Percentiles rank a stretch among this genome's conserved stretches.
These are phyloP conservation scores for Trifolium dubium DNA, from an alignment of 306 rosid species.

Conservation along the genomic window DNA sequence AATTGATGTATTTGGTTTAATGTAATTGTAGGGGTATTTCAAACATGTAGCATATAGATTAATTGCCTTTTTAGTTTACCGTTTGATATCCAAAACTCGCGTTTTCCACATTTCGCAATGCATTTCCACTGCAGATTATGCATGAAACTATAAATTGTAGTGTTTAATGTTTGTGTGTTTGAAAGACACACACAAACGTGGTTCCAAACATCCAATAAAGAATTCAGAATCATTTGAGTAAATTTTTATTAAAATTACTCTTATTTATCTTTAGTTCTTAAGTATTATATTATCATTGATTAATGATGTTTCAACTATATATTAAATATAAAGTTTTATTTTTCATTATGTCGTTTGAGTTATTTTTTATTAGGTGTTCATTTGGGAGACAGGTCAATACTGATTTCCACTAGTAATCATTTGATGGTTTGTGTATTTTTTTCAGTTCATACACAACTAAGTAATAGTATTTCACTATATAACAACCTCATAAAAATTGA, in stretches of 20 bases:
- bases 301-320: neutral
- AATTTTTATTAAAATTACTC: neutral
- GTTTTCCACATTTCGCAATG: too few species aligned
- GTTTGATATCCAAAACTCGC: too few species aligned
- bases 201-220: too few species aligned
- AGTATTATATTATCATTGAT: neutral
- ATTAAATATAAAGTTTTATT: neutral
- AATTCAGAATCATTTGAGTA: neutral
- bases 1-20: too few species aligned
- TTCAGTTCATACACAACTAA: neutral
- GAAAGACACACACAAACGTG: too few species aligned
- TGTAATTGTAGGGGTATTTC: too few species aligned
- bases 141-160: too few species aligned
- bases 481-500: neutral
- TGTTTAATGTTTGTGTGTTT: too few species aligned
- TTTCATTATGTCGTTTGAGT: neutral
- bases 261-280: neutral
- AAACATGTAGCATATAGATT: too few species aligned
- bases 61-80: too few species aligned
- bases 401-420: neutral
- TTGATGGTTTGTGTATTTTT: neutral
- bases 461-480: neutral
- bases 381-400: neutral
- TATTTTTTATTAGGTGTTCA: neutral
- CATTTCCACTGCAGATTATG: too few species aligned